A percentile compares a stretch with the other conserved stretches of the same genome.
Evolutionary conservation across 306 rosid species (phyloP).

Genomic region (Albizia julibrissin): DNA sequence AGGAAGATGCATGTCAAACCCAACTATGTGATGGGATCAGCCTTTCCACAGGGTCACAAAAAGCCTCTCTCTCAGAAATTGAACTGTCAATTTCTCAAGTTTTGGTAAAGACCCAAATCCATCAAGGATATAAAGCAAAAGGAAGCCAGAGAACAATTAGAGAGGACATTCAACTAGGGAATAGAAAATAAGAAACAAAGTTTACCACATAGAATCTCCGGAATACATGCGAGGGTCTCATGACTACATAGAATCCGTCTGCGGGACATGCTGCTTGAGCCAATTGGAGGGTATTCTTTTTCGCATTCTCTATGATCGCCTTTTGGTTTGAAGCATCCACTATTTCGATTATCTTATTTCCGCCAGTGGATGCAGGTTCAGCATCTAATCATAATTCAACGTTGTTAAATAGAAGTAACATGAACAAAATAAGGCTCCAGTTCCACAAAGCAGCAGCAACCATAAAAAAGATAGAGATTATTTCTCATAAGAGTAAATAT

Average conservation of each 20-base stretch:
- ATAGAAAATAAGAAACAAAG: constrained; percentile 17
- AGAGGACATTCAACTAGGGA: not conserved
- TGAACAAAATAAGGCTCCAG: constrained; percentile 21
- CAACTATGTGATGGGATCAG: not conserved
- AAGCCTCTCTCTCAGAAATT: not conserved
- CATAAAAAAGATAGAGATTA: not conserved
- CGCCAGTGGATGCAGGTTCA: constrained; percentile 29
- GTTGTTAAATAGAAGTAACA: not conserved
- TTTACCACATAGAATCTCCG: constrained; percentile 68
- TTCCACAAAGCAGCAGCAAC: constrained; percentile 3
- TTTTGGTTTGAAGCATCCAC: constrained; percentile 52
- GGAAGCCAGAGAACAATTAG: not conserved
- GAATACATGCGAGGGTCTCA: constrained; percentile 66
- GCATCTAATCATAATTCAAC: constrained; percentile 40
- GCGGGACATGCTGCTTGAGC: constrained; percentile 50
- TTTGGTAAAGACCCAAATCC: not conserved
- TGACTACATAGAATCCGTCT: constrained; percentile 39
- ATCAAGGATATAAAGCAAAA: not conserved
- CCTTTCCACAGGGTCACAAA: not conserved
- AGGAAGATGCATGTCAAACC: not conserved
- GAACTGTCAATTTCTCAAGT: not conserved
- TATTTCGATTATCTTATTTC: constrained; percentile 7
- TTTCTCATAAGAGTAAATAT: constrained; percentile 1
- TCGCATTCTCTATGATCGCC: constrained; percentile 49
- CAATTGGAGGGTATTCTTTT: constrained; percentile 32